phyloP scores from a whole-genome alignment of 805 yeast species.

The Candida adriatica region DNA sequence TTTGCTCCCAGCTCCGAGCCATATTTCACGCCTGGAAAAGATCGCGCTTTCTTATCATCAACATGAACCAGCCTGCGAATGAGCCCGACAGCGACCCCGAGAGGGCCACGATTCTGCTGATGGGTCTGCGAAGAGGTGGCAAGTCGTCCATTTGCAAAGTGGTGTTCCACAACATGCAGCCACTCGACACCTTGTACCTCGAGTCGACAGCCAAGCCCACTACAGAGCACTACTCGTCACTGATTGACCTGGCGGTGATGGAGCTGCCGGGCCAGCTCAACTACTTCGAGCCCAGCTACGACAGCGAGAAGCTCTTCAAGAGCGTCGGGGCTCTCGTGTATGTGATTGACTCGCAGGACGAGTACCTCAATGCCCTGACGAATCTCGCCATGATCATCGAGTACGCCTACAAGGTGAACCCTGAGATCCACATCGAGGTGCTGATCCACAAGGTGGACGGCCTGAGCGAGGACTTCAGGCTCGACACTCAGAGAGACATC shows the following conservation, averaged over 20 bases:
- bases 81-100: slow-evolving; percentile 43
- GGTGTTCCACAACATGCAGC: slow-evolving; percentile 94
- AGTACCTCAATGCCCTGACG: slow-evolving; percentile 84
- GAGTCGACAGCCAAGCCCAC: slow-evolving; percentile 90
- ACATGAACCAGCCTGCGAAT: too few relatives aligned
- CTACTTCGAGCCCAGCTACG: slow-evolving; percentile 79
- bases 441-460: slow-evolving; percentile 96
- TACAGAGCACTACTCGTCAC: slow-evolving; percentile 72
- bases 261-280: slow-evolving; percentile 94
- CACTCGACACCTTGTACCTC: slow-evolving; percentile 82
- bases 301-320: slow-evolving; percentile 67
- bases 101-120: slow-evolving; percentile 68
- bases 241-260: slow-evolving; percentile 83
- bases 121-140: slow-evolving; percentile 86
- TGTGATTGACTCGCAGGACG: slow-evolving; percentile 94
- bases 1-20: too few relatives aligned
- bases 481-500: slow-evolving; percentile 93
- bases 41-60: too few relatives aligned
- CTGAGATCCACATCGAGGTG: slow-evolving; percentile 82
- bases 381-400: slow-evolving; percentile 84
- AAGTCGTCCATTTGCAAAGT: slow-evolving; percentile 95
- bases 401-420: slow-evolving; percentile 79
- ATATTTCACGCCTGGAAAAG: too few relatives aligned
- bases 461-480: slow-evolving; percentile 82
- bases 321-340: slow-evolving; percentile 88